Evolutionary conservation across 495 filamentous ascomycete genomes (phyloP).

Genomic region (Neurospora sp.): DNA sequence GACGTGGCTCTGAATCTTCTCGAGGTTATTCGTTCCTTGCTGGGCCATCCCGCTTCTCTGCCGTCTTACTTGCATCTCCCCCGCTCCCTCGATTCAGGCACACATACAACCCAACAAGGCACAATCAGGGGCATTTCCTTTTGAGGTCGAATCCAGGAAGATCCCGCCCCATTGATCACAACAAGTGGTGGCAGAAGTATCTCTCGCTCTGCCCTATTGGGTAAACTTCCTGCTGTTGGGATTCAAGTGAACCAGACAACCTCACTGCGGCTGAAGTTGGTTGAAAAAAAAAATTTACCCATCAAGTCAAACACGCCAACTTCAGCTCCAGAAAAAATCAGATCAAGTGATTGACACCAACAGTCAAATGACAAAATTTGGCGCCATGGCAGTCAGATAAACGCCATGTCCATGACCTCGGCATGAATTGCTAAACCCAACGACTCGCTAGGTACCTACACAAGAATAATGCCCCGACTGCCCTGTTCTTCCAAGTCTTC

Average conservation of each 20-base stretch:
- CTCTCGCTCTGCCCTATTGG: neutral
- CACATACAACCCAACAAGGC: neutral
- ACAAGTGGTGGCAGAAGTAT: neutral
- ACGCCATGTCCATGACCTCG: neutral
- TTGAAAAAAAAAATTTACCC: neutral
- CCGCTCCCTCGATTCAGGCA: neutral
- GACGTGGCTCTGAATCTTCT: neutral
- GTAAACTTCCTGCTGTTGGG: neutral
- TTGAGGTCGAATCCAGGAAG: neutral
- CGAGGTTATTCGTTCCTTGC: neutral
- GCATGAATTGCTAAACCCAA: neutral
- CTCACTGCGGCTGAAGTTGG: neutral
- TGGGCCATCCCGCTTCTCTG: neutral
- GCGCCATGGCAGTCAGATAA: neutral
- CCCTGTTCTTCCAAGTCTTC: neutral
- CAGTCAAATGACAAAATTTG: neutral
- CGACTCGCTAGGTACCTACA: neutral
- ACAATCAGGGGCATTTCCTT: neutral
- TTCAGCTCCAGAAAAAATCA: neutral
- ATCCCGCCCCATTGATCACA: neutral
- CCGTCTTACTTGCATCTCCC: neutral
- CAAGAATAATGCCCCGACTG: neutral
- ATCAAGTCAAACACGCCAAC: neutral
- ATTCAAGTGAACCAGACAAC: neutral
- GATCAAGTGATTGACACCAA: neutral